These are phyloP conservation scores for Tulasnella sp. DNA, from an alignment of 768 basidiomycete genomes.

Conservation along the genomic window DNA sequence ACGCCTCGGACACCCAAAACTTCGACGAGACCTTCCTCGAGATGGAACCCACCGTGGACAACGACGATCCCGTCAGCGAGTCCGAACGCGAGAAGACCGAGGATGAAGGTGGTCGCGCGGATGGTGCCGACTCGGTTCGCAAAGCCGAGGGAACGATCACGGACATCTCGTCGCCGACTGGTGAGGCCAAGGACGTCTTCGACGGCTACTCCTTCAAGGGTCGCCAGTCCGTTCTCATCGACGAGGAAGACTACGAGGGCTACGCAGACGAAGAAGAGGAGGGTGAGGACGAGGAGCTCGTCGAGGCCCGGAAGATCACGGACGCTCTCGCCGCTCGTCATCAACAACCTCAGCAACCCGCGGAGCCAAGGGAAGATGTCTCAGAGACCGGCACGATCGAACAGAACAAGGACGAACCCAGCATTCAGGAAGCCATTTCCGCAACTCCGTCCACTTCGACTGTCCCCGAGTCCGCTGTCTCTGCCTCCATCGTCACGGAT, in stretches of 20 bases:
- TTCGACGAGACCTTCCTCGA: conserved; percentile 97
- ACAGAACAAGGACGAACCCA: not conserved
- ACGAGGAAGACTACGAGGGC: conserved; percentile 68
- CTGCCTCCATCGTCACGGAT: conserved; percentile 33
- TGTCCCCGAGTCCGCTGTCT: conserved; percentile 24
- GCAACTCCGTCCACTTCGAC: conserved; percentile 28
- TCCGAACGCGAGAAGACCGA: conserved; percentile 40
- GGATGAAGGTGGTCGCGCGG: conserved; percentile 35
- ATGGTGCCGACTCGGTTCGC: conserved; percentile 64
- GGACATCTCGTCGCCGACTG: conserved; percentile 24
- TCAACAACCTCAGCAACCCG: conserved; percentile 12
- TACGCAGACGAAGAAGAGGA: conserved; percentile 51
- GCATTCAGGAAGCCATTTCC: conserved; percentile 30
- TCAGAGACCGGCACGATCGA: conserved; percentile 27
- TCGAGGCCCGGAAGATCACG: conserved; percentile 33
- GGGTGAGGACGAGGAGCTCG: conserved; percentile 46
- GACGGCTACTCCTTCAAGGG: conserved; percentile 96
- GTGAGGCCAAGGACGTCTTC: conserved; percentile 65
- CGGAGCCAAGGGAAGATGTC: conserved; percentile 22
- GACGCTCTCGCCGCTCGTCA: conserved; percentile 25
- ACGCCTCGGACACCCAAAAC: conserved; percentile 95
- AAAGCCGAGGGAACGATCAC: conserved; percentile 22
- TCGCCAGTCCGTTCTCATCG: conserved; percentile 74
- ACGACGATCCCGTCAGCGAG: conserved; percentile 43
- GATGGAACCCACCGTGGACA: conserved; percentile 89